These are phyloP conservation scores for Podospora pseudoanserina DNA, from an alignment of 495 filamentous ascomycete genomes.

Conservation along the genomic window DNA sequence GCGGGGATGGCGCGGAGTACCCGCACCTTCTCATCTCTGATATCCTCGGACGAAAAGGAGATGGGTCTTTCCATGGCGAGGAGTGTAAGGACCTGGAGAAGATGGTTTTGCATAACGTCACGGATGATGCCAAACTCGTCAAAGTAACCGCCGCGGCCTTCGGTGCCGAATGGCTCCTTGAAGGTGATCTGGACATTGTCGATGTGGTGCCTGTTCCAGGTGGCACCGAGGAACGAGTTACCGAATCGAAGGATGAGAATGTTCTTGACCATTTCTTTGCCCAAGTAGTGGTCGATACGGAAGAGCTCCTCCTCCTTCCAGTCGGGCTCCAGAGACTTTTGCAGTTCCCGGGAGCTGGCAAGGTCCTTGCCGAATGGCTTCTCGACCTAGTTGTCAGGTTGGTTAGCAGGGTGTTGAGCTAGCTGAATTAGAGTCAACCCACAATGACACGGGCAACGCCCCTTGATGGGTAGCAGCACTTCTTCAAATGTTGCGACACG, in stretches of 20 bases:
- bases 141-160: slow-evolving; percentile 97
- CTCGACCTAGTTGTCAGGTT: slow-evolving; percentile 65
- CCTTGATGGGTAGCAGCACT: slow-evolving; percentile 85
- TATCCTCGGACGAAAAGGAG: slow-evolving; percentile 96
- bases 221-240: slow-evolving; percentile 98
- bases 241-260: slow-evolving; percentile 97
- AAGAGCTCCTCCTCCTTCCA: slow-evolving; percentile 99
- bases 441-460: slow-evolving; percentile 95
- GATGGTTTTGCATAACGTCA: slow-evolving; percentile 97
- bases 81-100: slow-evolving; percentile 93
- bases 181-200: slow-evolving; percentile 98
- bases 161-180: slow-evolving; percentile 99
- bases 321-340: slow-evolving; percentile 92
- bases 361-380: slow-evolving; percentile 99
- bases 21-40: slow-evolving; percentile 97
- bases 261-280: slow-evolving; percentile 99
- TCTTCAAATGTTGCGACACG: slow-evolving; percentile 94
- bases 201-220: slow-evolving; percentile 99
- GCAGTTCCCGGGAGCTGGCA: slow-evolving; percentile 85
- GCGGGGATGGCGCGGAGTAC: slow-evolving; percentile 89
- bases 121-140: slow-evolving; percentile 99
- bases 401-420: slow-evolving; percentile 8
- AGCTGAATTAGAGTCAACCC: slow-evolving; percentile 28
- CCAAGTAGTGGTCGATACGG: slow-evolving; percentile 99
- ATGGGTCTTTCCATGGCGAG: slow-evolving; percentile 98